Conservation (phyloP, 352 stramenopile genomes). For the Pythium angustatum region DNA sequence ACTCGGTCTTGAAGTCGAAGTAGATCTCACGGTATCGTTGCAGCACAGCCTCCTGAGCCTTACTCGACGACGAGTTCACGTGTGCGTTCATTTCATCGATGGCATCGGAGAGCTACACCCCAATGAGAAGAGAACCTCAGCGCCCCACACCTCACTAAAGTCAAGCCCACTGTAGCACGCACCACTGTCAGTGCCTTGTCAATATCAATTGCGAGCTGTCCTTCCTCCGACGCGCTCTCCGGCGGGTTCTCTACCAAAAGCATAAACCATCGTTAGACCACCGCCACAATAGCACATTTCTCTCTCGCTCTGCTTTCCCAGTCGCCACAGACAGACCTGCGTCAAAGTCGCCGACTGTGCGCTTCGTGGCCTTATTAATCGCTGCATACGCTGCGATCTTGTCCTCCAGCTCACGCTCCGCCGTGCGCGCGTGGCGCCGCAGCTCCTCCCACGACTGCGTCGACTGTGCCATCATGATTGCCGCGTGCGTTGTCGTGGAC, state of each 20-base stretch:
- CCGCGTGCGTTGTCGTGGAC: neutral
- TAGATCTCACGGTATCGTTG: constrained; percentile 96
- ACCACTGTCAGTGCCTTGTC: constrained; percentile 71
- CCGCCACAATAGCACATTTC: no score
- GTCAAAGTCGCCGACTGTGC: constrained; percentile 46
- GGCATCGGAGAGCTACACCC: constrained; percentile 66
- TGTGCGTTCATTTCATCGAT: constrained; percentile 87
- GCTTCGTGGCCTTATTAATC: constrained; percentile 52
- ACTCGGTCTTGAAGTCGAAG: constrained; percentile 96
- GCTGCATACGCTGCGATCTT: constrained; percentile 75
- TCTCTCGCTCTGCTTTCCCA: neutral
- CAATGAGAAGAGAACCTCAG: neutral
- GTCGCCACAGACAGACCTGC: constrained; percentile 45
- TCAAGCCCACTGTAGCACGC: constrained; percentile 1
- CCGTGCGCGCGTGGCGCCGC: constrained; percentile 56
- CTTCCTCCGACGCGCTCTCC: constrained; percentile 55
- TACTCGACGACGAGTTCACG: constrained; percentile 67
- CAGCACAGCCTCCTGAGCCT: constrained; percentile 86
- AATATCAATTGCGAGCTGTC: constrained; percentile 70
- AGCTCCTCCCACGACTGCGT: constrained; percentile 80
- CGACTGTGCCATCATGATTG: constrained; percentile 54
- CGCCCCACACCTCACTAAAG: neutral
- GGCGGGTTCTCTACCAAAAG: constrained; percentile 61
- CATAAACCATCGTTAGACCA: constrained; percentile 6
- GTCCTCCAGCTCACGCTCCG: constrained; percentile 81